Conservation (phyloP, 2,329 filamentous ascomycete genomes). For the Cercospora zeae-maydis region DNA sequence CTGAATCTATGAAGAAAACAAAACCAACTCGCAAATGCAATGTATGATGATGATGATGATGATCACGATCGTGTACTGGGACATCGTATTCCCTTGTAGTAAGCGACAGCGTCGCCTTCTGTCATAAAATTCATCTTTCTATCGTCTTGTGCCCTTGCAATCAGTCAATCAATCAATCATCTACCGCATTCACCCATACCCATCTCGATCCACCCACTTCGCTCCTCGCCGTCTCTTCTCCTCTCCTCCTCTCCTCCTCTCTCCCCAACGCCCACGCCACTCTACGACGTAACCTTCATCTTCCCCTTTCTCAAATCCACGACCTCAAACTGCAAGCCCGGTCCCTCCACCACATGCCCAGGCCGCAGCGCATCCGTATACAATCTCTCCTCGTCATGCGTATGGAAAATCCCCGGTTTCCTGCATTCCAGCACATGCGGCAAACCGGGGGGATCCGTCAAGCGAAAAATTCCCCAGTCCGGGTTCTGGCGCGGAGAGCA, state of each 20-base stretch:
- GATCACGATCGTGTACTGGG: background rate
- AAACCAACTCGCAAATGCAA: background rate
- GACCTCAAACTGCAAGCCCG: conserved; percentile 59
- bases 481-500: conserved; percentile 80
- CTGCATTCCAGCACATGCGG: conserved; percentile 77
- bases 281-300: background rate
- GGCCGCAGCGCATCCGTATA: conserved; percentile 68
- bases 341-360: conserved; percentile 57
- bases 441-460: conserved; percentile 89
- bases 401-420: conserved; percentile 79
- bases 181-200: background rate
- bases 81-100: no score
- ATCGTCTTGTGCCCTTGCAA: no score
- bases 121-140: background rate
- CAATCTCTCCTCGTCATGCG: conserved; percentile 64
- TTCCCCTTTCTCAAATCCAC: conserved; percentile 55
- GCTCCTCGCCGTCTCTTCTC: background rate
- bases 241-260: background rate
- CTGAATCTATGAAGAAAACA: background rate
- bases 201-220: conserved; percentile 8
- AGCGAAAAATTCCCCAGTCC: conserved; percentile 81
- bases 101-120: background rate
- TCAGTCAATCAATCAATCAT: background rate
- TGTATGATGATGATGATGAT: background rate
- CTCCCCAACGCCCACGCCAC: background rate